phyloP scores from a whole-genome alignment of 2,329 filamentous ascomycete genomes.

The Monosporascus sp. region DNA sequence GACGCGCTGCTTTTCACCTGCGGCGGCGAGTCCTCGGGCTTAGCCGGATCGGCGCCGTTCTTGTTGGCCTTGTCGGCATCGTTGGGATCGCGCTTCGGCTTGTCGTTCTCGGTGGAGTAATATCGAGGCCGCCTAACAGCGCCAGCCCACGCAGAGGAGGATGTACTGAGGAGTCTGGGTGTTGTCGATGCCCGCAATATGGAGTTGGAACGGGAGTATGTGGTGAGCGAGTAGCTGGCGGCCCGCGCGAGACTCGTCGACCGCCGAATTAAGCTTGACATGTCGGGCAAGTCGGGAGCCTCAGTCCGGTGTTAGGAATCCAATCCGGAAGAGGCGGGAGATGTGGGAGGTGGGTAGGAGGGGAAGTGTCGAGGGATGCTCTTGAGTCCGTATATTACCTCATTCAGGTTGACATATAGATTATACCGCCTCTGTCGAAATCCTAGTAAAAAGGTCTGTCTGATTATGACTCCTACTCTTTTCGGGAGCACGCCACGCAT shows the following conservation, averaged over 20 bases:
- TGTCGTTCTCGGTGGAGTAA: slow-evolving; percentile 19
- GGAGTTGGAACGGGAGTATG: slow-evolving; percentile 15
- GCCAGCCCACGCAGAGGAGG: slow-evolving; percentile 17
- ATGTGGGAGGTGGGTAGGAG: neutral
- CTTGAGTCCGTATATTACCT: no score
- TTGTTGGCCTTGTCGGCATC: slow-evolving; percentile 3
- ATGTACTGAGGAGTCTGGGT: slow-evolving; percentile 14
- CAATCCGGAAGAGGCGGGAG: slow-evolving; percentile 14
- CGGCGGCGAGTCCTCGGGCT: slow-evolving; percentile 12
- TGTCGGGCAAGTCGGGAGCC: slow-evolving; percentile 20
- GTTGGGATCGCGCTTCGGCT: slow-evolving; percentile 7
- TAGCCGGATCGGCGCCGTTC: slow-evolving; percentile 2
- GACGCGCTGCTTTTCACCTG: slow-evolving; percentile 22
- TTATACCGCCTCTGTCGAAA: no score
- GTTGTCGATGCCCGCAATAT: slow-evolving; percentile 13
- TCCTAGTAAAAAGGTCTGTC: no score
- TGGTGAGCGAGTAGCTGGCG: slow-evolving; percentile 17
- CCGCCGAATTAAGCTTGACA: slow-evolving; percentile 28
- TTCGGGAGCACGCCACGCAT: no score
- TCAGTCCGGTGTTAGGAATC: slow-evolving; percentile 1
- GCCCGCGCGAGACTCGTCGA: slow-evolving; percentile 23
- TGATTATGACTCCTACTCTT: no score
- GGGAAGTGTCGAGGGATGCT: neutral
- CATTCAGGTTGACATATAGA: no score
- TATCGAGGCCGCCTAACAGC: slow-evolving; percentile 13